Percentiles rank a stretch among this genome's conserved stretches.
Evolutionary conservation across 2,329 filamentous ascomycete species (phyloP).

Genomic region (Hymenoscyphus fructigenus): DNA sequence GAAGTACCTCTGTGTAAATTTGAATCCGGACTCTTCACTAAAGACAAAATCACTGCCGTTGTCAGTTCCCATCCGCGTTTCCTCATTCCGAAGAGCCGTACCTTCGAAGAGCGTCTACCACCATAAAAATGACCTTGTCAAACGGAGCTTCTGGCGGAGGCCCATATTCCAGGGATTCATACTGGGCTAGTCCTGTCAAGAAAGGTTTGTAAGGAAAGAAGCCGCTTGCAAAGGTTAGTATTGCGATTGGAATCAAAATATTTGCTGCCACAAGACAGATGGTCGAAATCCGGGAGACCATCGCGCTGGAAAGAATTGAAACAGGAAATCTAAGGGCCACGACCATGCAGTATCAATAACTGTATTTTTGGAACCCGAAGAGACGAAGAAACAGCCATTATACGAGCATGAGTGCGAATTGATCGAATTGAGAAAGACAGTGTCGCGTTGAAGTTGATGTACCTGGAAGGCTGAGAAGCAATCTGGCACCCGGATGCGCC

Average conservation of each 20-base stretch:
- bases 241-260: constrained; percentile 71
- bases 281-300: constrained; percentile 27
- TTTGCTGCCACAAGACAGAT: constrained; percentile 65
- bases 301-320: constrained; percentile 18
- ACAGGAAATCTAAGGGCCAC: constrained; percentile 12
- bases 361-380: not conserved
- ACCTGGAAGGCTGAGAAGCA: not conserved
- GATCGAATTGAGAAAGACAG: not conserved
- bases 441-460: constrained; percentile 1
- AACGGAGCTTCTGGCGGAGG: constrained; percentile 68
- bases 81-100: constrained; percentile 39
- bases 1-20: constrained; percentile 79
- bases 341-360: constrained; percentile 8
- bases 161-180: constrained; percentile 56
- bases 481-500: not conserved
- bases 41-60: constrained; percentile 84
- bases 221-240: constrained; percentile 77
- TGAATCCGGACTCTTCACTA: constrained; percentile 74
- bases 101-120: constrained; percentile 92
- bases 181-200: constrained; percentile 77
- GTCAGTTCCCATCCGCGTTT: constrained; percentile 26
- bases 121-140: constrained; percentile 93
- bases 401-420: constrained; percentile 4
- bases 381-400: constrained; percentile 22
- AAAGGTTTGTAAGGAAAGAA: constrained; percentile 99